Evolutionary conservation across 495 filamentous ascomycete species (phyloP), one percentile per base, ranked within the genome.

Genomic region (Podospora didyma): DNA sequence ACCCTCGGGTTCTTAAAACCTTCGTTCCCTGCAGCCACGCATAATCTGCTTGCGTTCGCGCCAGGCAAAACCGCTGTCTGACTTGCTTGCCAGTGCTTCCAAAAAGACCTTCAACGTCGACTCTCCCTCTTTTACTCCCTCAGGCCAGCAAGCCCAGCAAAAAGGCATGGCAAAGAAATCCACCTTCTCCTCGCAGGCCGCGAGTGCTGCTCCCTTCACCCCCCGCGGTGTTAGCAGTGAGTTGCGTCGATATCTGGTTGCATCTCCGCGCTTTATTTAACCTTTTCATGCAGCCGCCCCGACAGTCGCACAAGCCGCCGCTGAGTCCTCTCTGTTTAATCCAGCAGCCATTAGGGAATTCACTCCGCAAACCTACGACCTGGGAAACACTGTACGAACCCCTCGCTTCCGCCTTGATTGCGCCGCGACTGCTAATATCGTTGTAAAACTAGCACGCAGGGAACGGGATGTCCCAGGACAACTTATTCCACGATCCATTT

Each of bases 31-130:
- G 7, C 39, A 16, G 5, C 12, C 10, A 16, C 39, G 14, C 39
- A 16, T 42, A n/a, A n/a, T n/a, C n/a, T n/a, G n/a, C n/a, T 14
- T 16, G 4, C 39, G 0, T 42, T 10, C 4, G 39, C n/a, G 12
- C n/a, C n/a, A 12, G 1, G n/a, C 39, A 42, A 42, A 3, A 42
- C 1, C n/a, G 12, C 4, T 42, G 1, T 42, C 14, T 42, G 5
- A 16, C n/a, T 42, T 42, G 12, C 2, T 31, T 66, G 64, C 35
- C 62, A 67, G 68, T 61, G 78, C 76, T 58, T 71, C 79, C 55
- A 94, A 88, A 75, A 91, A 93, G 75, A 77, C 86, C 14, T 84
- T 98, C 63, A 97, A 96, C 69, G 93, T 96, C 62, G 94, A 97
- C 60, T 97, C 94, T 12, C 94, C 95, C 14, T 88, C 93, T 42